Conservation (phyloP, 139 green algal genomes). For the Medakamo hakoo region DNA sequence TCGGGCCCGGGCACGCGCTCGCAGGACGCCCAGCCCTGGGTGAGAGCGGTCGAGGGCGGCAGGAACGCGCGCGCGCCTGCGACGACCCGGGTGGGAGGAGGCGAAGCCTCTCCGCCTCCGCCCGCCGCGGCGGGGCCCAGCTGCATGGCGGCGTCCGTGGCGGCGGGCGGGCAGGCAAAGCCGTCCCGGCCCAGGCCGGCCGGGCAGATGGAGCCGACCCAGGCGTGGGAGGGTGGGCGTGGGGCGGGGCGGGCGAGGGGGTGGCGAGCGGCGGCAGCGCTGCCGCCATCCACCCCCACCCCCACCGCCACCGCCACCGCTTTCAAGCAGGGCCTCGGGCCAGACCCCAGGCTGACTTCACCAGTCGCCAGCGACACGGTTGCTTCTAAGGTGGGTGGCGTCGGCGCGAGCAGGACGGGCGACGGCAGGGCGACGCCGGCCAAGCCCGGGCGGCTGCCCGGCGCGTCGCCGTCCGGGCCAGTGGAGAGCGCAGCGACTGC, state of each 20-base stretch:
- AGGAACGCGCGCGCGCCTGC: slow-evolving; percentile 2
- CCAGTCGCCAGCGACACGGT: not conserved
- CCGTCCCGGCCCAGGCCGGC: not conserved
- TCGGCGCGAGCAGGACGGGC: slow-evolving; percentile 10
- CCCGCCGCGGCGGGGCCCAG: slow-evolving; percentile 2
- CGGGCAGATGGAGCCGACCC: not conserved
- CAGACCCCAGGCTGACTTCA: not conserved
- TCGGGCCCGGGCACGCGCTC: not conserved
- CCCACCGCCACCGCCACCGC: not conserved
- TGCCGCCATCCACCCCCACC: no score
- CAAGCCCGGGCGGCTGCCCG: slow-evolving; percentile 1
- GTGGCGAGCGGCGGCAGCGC: no score
- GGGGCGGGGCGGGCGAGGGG: no score
- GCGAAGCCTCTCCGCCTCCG: not conserved
- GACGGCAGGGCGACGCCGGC: slow-evolving; percentile 19
- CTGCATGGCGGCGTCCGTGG: slow-evolving; percentile 12
- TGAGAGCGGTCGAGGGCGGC: not conserved
- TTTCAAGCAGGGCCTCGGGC: not conserved
- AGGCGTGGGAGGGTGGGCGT: not conserved
- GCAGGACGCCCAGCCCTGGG: no score
- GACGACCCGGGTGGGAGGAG: not conserved
- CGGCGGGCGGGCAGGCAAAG: slow-evolving; percentile 5
- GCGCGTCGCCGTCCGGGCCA: not conserved
- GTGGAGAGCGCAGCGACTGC: not conserved
- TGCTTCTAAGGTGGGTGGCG: not conserved